Base-by-base conservation (phyloP, 805 yeast species). In the Pichia manshurica region DNA sequence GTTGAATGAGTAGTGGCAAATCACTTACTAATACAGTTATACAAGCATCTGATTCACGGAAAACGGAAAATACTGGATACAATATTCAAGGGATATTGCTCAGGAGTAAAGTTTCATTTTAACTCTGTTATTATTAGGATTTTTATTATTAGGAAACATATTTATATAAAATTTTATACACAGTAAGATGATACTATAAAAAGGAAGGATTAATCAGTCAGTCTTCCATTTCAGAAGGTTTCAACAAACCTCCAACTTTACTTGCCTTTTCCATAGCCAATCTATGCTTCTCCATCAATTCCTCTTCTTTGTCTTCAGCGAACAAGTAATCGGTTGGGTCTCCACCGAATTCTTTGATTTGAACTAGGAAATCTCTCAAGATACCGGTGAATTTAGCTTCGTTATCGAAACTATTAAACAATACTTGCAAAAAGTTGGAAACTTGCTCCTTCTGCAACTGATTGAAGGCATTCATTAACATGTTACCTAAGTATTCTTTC, bases 261-360 rank as follows among this genome's bases (percentile, higher is more conserved):
- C 84, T 72, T 45, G 95, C 96, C 58, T 78, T 81, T 66, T 87
- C 91, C 61, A 82, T 83, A 57, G 87, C 91, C 51, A 75, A 63
- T 62, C 75, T 78, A 54, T 73, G 76, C 63, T 81, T 82, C 65
- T 87, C 96, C 53, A 73, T 66, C 50, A 79, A 65, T 64, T 87
- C 95, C 44, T 72, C 72, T 65, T 88, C 96, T 62, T 82, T 85
- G 62, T 91, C 99, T 61, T 93, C 98, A 10, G 95, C 95, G 68
- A 83, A 91, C 64, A 91, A 73, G 64, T 93, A 93, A 64, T 90
- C 97, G 20, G 96, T 88, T 48, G 95, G 82, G 64, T 87, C 96
- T 28, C 98, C 98, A 51, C 98, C 99, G 61, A 78, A 80, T 68
- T 91, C 96, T 69, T 89, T 90, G 66, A 91, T 87, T 71, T 93